These are phyloP conservation scores for Theileria luwenshuni DNA, from an alignment of 169 alveolate species.

Conservation along the genomic window DNA sequence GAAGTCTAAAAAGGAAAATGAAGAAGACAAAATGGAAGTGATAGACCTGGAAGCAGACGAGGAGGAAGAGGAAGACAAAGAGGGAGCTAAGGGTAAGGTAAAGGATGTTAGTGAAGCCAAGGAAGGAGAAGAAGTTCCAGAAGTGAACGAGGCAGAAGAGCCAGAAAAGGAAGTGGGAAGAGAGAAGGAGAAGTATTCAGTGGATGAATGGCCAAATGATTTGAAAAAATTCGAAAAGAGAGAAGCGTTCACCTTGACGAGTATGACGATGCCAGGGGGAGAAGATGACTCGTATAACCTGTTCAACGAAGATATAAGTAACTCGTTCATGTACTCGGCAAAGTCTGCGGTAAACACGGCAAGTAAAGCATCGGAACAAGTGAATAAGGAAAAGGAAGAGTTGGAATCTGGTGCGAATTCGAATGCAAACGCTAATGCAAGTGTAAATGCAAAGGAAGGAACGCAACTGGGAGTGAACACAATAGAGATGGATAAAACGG, in stretches of 20 bases:
- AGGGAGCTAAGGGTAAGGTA: no score
- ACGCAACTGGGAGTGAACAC: not conserved
- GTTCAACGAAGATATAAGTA: not conserved
- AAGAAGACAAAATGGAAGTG: no score
- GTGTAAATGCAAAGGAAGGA: not conserved
- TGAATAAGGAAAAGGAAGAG: no score
- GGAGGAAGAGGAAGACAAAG: no score
- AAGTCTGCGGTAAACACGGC: not conserved
- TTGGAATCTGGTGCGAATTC: not conserved
- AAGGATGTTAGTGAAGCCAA: no score
- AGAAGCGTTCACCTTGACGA: not conserved
- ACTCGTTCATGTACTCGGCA: not conserved
- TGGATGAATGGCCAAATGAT: not conserved
- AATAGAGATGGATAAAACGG: not conserved
- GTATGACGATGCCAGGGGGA: not conserved
- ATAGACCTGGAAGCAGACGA: no score
- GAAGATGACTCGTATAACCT: not conserved
- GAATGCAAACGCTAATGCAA: not conserved
- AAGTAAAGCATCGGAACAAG: not conserved
- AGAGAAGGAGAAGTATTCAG: not conserved
- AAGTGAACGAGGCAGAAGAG: not conserved
- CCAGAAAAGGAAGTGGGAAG: not conserved
- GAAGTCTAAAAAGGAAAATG: no score
- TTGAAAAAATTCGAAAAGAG: no score
- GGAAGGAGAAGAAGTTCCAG: not conserved